These are phyloP conservation scores for Russula earlei DNA, from an alignment of 768 basidiomycete genomes.

Conservation along the genomic window DNA sequence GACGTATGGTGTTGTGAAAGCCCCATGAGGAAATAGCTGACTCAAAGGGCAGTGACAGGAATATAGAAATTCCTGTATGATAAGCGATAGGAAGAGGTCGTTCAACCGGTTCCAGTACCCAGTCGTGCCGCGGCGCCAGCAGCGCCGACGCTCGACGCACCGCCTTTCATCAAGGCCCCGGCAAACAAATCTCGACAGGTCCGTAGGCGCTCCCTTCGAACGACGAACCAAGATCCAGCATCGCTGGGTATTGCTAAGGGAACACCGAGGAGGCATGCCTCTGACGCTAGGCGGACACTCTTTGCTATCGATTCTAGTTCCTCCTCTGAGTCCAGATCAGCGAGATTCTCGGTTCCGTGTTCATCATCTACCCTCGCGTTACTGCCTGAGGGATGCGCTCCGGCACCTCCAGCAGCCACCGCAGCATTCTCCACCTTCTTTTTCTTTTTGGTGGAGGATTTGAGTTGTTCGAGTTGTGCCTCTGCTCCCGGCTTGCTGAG, in stretches of 20 bases:
- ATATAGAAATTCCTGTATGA: not conserved
- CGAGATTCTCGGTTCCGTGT: slow-evolving; percentile 45
- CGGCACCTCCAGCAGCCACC: slow-evolving; percentile 28
- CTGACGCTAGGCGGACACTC: slow-evolving; percentile 46
- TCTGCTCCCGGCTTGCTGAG: slow-evolving; percentile 35
- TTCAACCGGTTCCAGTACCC: slow-evolving; percentile 12
- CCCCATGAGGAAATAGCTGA: not conserved
- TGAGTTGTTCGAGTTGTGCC: slow-evolving; percentile 24
- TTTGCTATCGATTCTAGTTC: slow-evolving; percentile 69
- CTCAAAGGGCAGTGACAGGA: not conserved
- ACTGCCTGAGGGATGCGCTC: slow-evolving; percentile 32
- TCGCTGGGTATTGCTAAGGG: slow-evolving; percentile 68
- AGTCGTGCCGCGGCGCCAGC: slow-evolving; percentile 19
- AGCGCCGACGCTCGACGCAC: slow-evolving; percentile 20
- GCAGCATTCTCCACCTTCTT: slow-evolving; percentile 41
- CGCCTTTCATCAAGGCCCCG: slow-evolving; percentile 24
- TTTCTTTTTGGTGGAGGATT: slow-evolving; percentile 54
- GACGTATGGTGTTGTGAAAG: not conserved
- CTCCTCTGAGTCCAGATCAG: slow-evolving; percentile 76
- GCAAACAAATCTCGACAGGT: slow-evolving; percentile 30
- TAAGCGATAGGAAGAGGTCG: not conserved
- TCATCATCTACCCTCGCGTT: slow-evolving; percentile 49
- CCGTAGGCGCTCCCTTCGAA: slow-evolving; percentile 53
- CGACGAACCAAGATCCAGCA: slow-evolving; percentile 74
- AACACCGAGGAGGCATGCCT: slow-evolving; percentile 48